Percentiles rank a stretch among this genome's conserved stretches.
Conservation (phyloP, 495 filamentous ascomycete genomes). For the Pseudomonodictys pantanalensis region DNA sequence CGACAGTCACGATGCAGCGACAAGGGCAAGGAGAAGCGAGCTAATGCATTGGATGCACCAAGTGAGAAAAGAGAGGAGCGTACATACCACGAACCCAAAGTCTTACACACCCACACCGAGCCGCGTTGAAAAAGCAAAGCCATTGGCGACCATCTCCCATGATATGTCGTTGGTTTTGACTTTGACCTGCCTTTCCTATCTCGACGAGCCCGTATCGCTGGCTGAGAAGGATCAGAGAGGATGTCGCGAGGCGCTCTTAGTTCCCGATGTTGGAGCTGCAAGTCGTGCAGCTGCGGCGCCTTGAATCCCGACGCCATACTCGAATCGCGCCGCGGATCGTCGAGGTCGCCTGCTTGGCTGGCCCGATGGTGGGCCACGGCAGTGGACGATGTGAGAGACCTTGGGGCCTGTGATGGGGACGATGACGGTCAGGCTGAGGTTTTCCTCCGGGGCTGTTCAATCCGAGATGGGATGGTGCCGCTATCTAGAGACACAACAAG, state of each 20-base stretch:
- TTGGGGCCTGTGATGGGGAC: too few relatives aligned
- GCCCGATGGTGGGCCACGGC: too few relatives aligned
- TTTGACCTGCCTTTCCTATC: slow-evolving; percentile 14
- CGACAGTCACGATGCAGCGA: neutral
- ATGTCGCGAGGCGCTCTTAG: slow-evolving; percentile 11
- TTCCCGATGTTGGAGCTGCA: neutral
- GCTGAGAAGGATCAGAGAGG: slow-evolving; percentile 3
- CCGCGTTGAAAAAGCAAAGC: neutral
- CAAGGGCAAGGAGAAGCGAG: neutral
- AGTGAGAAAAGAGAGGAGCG: neutral
- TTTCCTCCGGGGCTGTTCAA: too few relatives aligned
- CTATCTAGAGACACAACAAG: too few relatives aligned
- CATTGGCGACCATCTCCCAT: neutral
- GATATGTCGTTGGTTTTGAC: slow-evolving; percentile 2
- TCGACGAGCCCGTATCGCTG: neutral
- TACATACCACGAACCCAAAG: neutral
- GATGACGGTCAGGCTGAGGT: too few relatives aligned
- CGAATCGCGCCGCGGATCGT: neutral
- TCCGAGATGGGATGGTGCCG: too few relatives aligned
- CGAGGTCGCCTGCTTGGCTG: too few relatives aligned
- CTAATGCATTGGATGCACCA: neutral
- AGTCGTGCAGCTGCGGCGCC: neutral
- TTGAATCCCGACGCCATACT: neutral
- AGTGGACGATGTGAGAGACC: too few relatives aligned
- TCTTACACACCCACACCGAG: neutral